A percentile compares a stretch with the other conserved stretches of the same genome.
These are phyloP conservation scores for Xerocomellus chrysenteron DNA, from an alignment of 768 basidiomycete genomes.

Conservation along the genomic window DNA sequence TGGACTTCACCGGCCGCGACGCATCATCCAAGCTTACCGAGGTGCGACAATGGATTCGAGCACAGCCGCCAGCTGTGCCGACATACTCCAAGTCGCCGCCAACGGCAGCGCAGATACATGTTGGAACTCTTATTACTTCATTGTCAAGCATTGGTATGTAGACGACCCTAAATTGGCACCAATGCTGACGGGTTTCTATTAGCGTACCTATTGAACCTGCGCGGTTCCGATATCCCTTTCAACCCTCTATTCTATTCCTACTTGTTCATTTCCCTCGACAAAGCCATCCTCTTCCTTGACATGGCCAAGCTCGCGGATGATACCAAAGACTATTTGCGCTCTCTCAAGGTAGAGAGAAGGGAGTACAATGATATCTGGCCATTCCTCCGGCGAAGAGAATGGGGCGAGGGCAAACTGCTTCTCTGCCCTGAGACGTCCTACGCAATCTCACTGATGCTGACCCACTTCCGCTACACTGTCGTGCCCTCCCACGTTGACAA, in stretches of 20 bases:
- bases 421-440: conserved; percentile 75
- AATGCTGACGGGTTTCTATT: conserved; percentile 11
- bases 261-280: conserved; percentile 64
- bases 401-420: conserved; percentile 79
- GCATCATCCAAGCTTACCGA: conserved; percentile 67
- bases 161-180: background rate
- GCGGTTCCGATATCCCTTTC: conserved; percentile 87
- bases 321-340: conserved; percentile 56
- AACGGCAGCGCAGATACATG: conserved; percentile 59
- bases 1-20: conserved; percentile 69
- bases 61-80: conserved; percentile 56
- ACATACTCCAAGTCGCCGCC: conserved; percentile 64
- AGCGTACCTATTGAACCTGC: conserved; percentile 88
- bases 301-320: conserved; percentile 58
- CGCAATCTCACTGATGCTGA: conserved; percentile 83
- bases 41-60: conserved; percentile 67
- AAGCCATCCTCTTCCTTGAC: conserved; percentile 78
- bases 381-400: conserved; percentile 70
- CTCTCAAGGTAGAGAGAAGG: conserved; percentile 53
- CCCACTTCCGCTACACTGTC: conserved; percentile 77
- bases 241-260: conserved; percentile 93
- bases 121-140: conserved; percentile 65
- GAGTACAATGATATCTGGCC: conserved; percentile 81
- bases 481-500: conserved; percentile 67
- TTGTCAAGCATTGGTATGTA: conserved; percentile 68